Conservation (phyloP, 768 basidiomycete species). For the Russula lepida region DNA sequence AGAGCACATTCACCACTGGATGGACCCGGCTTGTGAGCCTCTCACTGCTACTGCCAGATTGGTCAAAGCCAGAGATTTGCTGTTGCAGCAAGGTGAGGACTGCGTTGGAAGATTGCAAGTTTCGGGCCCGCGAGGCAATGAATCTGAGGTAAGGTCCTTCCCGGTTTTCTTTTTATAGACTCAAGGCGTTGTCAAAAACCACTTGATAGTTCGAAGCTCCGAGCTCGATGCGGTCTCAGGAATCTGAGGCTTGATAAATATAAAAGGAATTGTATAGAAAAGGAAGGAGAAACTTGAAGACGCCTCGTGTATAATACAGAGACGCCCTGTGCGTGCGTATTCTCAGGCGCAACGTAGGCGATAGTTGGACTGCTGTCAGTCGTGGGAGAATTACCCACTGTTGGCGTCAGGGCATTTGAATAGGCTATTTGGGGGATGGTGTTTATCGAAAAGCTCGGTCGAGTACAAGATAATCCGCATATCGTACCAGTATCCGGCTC, state of each 20-base stretch:
- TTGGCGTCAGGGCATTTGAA: no score
- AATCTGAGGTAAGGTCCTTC: background rate
- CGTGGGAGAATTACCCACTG: no score
- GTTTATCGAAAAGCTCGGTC: no score
- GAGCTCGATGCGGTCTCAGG: background rate
- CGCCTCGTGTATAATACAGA: no score
- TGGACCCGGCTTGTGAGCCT: background rate
- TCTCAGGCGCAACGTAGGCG: no score
- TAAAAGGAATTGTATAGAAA: background rate
- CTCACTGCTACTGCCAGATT: background rate
- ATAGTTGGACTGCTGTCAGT: no score
- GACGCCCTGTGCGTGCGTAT: no score
- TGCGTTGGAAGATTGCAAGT: background rate
- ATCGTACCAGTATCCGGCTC: no score
- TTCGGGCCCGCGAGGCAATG: background rate
- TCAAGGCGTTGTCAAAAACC: background rate
- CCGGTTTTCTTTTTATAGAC: background rate
- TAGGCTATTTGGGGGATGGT: no score
- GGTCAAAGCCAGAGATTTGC: background rate
- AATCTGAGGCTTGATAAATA: background rate
- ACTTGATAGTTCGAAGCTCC: background rate
- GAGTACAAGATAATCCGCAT: no score
- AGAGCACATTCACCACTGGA: background rate
- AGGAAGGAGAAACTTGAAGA: background rate
- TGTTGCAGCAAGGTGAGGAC: background rate